These are phyloP conservation scores for Codiaeum variegatum DNA, from an alignment of 441 rosid species.

Conservation along the genomic window DNA sequence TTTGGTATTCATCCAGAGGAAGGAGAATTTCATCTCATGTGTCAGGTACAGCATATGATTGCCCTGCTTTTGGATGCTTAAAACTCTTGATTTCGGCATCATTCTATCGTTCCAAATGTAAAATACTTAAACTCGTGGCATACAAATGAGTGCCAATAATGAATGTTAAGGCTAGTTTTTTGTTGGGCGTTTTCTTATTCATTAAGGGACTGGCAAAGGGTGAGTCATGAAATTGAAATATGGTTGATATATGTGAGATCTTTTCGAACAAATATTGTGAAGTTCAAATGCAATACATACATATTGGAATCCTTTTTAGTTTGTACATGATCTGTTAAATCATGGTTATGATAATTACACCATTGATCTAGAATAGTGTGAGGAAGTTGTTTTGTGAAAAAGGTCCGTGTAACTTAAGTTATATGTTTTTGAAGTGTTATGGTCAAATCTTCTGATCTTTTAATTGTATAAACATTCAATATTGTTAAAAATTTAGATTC, in stretches of 20 bases:
- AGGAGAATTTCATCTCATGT: constrained; percentile 97
- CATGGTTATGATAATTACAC: neutral
- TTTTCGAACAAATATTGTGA: neutral
- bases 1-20: constrained; percentile 98
- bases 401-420: neutral
- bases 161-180: neutral
- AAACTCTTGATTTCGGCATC: constrained; percentile 11
- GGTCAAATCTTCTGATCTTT: neutral
- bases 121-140: neutral
- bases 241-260: neutral
- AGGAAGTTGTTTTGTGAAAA: neutral
- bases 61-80: constrained; percentile 2
- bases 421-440: neutral
- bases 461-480: neutral
- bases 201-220: neutral
- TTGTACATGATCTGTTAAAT: neutral
- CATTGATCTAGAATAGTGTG: neutral
- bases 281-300: neutral
- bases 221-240: neutral
- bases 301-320: neutral
- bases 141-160: neutral
- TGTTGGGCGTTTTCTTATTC: neutral
- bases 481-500: neutral
- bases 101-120: constrained; percentile 1
- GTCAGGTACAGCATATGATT: constrained; percentile 56